Percentiles rank a stretch among this genome's conserved stretches.
Conservation (phyloP, 768 basidiomycete species). For the Tulasnella sp. region DNA sequence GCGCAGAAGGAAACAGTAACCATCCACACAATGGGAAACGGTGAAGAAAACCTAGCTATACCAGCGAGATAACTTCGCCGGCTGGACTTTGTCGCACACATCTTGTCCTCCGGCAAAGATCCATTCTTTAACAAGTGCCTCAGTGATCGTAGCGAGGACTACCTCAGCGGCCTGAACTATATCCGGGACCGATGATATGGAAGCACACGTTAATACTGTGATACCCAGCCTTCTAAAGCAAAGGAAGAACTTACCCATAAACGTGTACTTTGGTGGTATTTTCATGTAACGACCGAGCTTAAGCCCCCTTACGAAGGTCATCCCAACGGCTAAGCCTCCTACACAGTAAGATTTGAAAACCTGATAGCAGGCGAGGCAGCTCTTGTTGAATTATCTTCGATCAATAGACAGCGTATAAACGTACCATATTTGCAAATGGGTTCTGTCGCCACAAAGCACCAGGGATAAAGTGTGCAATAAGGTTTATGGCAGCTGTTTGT, state of each 20-base stretch:
- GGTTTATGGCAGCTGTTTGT: slow-evolving; percentile 42
- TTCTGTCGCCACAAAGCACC: slow-evolving; percentile 44
- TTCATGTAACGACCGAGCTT: slow-evolving; percentile 51
- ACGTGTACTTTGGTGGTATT: slow-evolving; percentile 46
- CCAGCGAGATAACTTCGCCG: slow-evolving; percentile 42
- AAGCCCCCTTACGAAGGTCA: slow-evolving; percentile 39
- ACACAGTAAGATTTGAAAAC: slow-evolving; percentile 42
- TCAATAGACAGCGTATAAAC: background rate
- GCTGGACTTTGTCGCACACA: slow-evolving; percentile 41
- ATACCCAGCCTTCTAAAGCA: background rate
- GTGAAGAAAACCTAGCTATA: slow-evolving; percentile 41
- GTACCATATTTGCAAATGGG: slow-evolving; percentile 46
- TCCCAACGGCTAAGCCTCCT: slow-evolving; percentile 36
- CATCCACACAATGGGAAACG: slow-evolving; percentile 45
- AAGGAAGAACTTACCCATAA: slow-evolving; percentile 32
- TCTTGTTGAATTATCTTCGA: background rate
- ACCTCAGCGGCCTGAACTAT: slow-evolving; percentile 41
- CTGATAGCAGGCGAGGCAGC: no score
- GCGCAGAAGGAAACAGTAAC: no score
- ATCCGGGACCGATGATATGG: background rate
- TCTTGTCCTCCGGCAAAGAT: slow-evolving; percentile 42
- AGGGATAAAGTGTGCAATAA: slow-evolving; percentile 45
- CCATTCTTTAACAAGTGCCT: slow-evolving; percentile 42
- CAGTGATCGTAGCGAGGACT: slow-evolving; percentile 39
- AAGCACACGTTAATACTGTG: background rate